Conservation (phyloP, 1,139 yeast species). For the Sugiyamaella neomexicana region DNA sequence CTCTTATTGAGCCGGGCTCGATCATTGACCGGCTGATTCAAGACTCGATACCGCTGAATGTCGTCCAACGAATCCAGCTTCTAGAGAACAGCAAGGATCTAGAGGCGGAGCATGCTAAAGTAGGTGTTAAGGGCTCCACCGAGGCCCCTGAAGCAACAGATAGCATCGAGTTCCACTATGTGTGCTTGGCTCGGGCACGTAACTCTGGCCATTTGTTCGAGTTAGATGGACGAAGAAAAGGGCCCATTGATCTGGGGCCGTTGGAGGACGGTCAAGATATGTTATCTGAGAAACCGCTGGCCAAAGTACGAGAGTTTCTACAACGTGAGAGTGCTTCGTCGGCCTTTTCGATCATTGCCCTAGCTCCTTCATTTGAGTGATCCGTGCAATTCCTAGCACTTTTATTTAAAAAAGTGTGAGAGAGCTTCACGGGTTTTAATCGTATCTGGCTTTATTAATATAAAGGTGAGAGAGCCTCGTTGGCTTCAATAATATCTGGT, state of each 20-base stretch:
- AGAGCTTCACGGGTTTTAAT: no score
- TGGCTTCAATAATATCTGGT: no score
- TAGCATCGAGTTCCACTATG: conserved; percentile 71
- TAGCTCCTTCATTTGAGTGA: conserved; percentile 22
- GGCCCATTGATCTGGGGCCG: conserved; percentile 67
- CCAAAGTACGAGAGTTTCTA: conserved; percentile 66
- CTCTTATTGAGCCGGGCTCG: conserved; percentile 40
- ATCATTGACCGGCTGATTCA: conserved; percentile 38
- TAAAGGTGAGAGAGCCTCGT: no score
- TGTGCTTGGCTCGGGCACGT: conserved; percentile 62
- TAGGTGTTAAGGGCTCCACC: conserved; percentile 72
- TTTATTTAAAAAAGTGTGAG: no score
- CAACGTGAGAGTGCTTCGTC: conserved; percentile 41
- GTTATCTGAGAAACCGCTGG: conserved; percentile 51
- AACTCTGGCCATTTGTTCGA: conserved; percentile 62
- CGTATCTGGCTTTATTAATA: no score
- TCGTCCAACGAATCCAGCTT: conserved; percentile 47
- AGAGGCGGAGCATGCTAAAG: conserved; percentile 57
- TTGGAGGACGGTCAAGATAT: conserved; percentile 51
- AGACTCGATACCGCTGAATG: conserved; percentile 32
- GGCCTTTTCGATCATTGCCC: conserved; percentile 42
- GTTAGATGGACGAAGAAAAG: conserved; percentile 83
- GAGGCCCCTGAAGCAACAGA: conserved; percentile 73
- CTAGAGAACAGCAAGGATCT: conserved; percentile 50
- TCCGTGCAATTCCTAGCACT: no score